Percentiles rank a stretch among this genome's conserved stretches.
phyloP scores from a whole-genome alignment of 148 eudicot genomes.

The Limonium bicolor region DNA sequence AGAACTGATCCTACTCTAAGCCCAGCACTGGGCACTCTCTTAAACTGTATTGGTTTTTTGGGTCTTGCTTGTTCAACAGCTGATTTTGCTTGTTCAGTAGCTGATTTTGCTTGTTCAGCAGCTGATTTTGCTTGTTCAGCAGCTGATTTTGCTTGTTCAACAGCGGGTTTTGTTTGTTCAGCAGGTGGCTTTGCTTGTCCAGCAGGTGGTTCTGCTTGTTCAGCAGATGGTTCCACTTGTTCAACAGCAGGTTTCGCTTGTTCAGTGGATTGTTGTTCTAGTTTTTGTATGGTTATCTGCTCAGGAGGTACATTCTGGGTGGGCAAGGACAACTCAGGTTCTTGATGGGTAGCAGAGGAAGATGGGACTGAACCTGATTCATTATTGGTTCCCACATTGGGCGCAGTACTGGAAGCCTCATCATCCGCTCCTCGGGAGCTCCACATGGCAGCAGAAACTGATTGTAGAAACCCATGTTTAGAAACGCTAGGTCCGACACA shows the following conservation, averaged over 20 bases:
- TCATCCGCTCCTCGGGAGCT: conserved; percentile 17
- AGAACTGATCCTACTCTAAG: conserved; percentile 32
- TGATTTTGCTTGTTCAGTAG: no score
- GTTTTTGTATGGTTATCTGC: conserved; percentile 12
- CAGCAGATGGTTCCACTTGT: no score
- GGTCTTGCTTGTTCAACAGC: conserved; percentile 14
- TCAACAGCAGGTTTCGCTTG: conserved; percentile 30
- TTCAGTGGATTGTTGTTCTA: conserved; percentile 19
- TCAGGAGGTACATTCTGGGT: conserved; percentile 43
- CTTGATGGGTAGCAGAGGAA: conserved; percentile 11
- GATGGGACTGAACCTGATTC: not conserved
- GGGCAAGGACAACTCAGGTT: conserved; percentile 15
- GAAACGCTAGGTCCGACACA: conserved; percentile 47
- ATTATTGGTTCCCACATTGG: conserved; percentile 13
- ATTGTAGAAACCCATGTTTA: conserved; percentile 30
- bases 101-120: conserved; percentile 1
- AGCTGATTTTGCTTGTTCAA: no score
- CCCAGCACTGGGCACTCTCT: conserved; percentile 39
- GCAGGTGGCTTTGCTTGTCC: no score
- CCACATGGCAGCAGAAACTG: conserved; percentile 43
- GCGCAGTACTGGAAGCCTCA: conserved; percentile 11
- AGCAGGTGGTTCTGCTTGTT: no score
- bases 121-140: not conserved
- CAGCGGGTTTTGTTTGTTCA: conserved; percentile 13
- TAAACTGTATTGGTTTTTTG: conserved; percentile 32